Evolutionary conservation across 331 rosid species (phyloP), one percentile per base, ranked within the genome.

Genomic region (Dryas integrifolia): DNA sequence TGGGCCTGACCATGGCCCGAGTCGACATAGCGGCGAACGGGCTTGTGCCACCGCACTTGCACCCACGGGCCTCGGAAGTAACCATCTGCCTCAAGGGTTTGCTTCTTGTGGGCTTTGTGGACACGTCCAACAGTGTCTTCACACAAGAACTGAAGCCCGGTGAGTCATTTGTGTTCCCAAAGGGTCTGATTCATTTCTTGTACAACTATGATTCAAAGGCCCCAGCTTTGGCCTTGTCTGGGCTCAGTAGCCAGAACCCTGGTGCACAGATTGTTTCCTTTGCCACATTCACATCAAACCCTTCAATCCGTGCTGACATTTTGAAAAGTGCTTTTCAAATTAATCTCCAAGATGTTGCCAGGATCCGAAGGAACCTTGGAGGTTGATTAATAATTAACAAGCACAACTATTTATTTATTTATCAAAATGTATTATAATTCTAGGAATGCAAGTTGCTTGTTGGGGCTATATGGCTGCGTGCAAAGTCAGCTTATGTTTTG

Each of bases 111-210:
- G 98, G 96, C 86, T 92, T 87, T 55, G 8, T 83, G 1, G 92
- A 92, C 72, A 85, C 89, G 4, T 65, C 77, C 0, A 73, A 89
- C 30, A 79, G 78, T 0, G 69, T 72, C 0, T 86, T 82, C 16
- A 76, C 83, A 0, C 84, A 82, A 4, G 65, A 65, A 18, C 2
- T 88, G 9, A 53, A n/a, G 46, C 81, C 88, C 3, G 88, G 91
- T 10, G 94, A 93, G 78, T 86, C 95, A 0, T 91, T 89, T 73
- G 95, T 93, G 21, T 87, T 90, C 51, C 94, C 97, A 0, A 90
- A 83, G 76, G 88, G 86, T 0, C 53, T 91, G 67, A 5, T 85
- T 43, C 98, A 93, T 81, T 93, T 86, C 56, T 41, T 86, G 16
- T 85, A 9, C 77, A 92, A 88, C 21, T 11, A 12, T 0, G 84